phyloP scores from a whole-genome alignment of 1,284 basidiomycete genomes.

The Chiua sp. region DNA sequence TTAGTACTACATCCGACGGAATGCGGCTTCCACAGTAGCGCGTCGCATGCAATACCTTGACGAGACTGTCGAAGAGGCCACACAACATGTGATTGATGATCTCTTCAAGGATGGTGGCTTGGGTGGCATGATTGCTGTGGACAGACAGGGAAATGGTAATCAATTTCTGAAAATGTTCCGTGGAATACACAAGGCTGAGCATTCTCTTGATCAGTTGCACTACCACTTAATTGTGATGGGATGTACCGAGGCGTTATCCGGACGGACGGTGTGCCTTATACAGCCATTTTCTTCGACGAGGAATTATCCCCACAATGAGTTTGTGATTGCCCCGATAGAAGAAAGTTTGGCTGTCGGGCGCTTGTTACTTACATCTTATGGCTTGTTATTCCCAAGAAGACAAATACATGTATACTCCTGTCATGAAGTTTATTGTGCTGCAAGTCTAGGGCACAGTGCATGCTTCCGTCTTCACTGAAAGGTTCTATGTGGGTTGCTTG shows the following conservation, averaged over 20 bases:
- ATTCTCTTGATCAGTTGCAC: constrained; percentile 51
- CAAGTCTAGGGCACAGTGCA: no score
- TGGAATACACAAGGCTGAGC: constrained; percentile 6
- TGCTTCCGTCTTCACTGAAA: no score
- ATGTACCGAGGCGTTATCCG: constrained; percentile 84
- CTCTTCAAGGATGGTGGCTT: constrained; percentile 59
- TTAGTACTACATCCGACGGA: constrained; percentile 79
- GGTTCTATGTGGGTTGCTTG: constrained; percentile 88
- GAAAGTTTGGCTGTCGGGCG: no score
- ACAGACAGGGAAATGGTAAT: constrained; percentile 66
- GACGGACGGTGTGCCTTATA: constrained; percentile 67
- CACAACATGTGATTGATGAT: constrained; percentile 59
- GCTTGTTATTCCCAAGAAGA: no score
- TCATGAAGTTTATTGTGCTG: no score
- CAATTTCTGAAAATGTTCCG: constrained; percentile 8
- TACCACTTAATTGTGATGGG: constrained; percentile 74
- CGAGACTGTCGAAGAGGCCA: constrained; percentile 61
- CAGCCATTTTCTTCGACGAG: constrained; percentile 81
- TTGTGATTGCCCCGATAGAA: no score
- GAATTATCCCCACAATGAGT: constrained; percentile 47
- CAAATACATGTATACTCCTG: no score
- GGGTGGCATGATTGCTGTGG: constrained; percentile 77
- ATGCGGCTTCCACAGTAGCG: constrained; percentile 69
- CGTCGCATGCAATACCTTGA: constrained; percentile 66
- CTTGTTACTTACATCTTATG: no score